A percentile compares a stretch with the other conserved stretches of the same genome.
phyloP scores from a whole-genome alignment of 2,329 filamentous ascomycete species.

The Cryphonectria nitschkei region DNA sequence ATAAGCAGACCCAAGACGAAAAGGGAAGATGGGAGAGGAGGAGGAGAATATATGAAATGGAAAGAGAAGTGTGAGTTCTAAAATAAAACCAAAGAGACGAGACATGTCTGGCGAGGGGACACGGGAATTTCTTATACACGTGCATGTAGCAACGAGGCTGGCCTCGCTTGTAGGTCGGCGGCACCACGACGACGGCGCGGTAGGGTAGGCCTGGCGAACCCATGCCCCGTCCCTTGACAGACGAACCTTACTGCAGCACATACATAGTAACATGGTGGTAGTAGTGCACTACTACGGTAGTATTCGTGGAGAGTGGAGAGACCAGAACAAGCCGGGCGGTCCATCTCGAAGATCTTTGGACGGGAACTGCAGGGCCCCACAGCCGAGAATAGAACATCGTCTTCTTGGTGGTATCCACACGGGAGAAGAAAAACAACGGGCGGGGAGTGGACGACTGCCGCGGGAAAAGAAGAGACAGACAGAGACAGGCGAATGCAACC shows the following conservation, averaged over 20 bases:
- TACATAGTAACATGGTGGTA: too few species aligned
- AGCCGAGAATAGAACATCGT: constrained; percentile 24
- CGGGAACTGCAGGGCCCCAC: neutral
- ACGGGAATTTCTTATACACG: constrained; percentile 18
- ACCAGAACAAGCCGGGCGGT: neutral
- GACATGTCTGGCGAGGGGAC: constrained; percentile 1
- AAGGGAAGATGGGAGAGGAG: constrained; percentile 4
- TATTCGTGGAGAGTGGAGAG: neutral
- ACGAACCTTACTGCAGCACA: too few species aligned
- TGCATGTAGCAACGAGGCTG: constrained; percentile 16
- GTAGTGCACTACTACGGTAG: neutral
- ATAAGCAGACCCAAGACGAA: constrained; percentile 23
- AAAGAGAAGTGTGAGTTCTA: constrained; percentile 3
- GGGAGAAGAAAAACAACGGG: constrained; percentile 10
- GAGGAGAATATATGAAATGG: neutral
- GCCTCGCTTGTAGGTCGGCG: constrained; percentile 23
- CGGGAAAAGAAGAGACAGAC: neutral
- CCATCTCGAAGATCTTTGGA: constrained; percentile 9
- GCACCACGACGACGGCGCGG: constrained; percentile 22
- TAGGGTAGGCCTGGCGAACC: neutral
- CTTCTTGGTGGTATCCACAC: constrained; percentile 11
- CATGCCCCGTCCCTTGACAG: neutral
- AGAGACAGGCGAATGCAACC: constrained; percentile 10
- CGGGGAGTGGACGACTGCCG: neutral
- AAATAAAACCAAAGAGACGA: constrained; percentile 13